Base-by-base conservation (phyloP, 306 rosid genomes). In the Rubus idaeus region DNA sequence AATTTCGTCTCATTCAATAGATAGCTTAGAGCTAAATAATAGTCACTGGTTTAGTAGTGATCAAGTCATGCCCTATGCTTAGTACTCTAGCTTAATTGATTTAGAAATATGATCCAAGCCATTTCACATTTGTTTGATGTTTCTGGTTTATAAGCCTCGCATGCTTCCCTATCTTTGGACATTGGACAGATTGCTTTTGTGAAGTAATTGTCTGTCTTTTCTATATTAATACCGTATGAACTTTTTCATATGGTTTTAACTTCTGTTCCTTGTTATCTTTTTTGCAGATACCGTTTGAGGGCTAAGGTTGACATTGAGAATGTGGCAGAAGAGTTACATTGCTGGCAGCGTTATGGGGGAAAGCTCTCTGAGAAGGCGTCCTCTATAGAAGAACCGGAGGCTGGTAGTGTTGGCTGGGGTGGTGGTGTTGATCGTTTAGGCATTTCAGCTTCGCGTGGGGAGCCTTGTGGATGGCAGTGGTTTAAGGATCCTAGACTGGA, bases 291-390 rank as follows among this genome's bases (percentile, higher is more conserved):
- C 75, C 90, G 98, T 18, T 70, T 95, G 88, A 92, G 98, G 89
- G 85, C 98, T 42, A 92, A 95, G 93, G 97, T 95, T 83, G 97
- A 92, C 80, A 95, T 92, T 84, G 97, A 95, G 68, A 83, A 90
- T 83, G 84, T 92, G 65, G 80, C 89, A 21, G 78, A 75, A 26
- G 90, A 89, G 20, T 92, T 88, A 81, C 82, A 85, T 39, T 95
- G 98, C 82, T 95, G 98, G 98, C 98, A 95, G 84, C 85, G 87
- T 30, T 95, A 78, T 80, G 93, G 95, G 77, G 75, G 79, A 79
- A 80, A 84, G 47, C 80, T 87, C 73, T 71, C 83, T 21, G 77
- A 75, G 74, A 84, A 77, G 45, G 70, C 81, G 47, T 83, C 86
- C 11, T 46, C 87, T 55, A 81, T 18, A 12, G 95, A 85, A 78